Base-by-base conservation (phyloP, 139 green algal species). In the Chlorella vulgaris region DNA sequence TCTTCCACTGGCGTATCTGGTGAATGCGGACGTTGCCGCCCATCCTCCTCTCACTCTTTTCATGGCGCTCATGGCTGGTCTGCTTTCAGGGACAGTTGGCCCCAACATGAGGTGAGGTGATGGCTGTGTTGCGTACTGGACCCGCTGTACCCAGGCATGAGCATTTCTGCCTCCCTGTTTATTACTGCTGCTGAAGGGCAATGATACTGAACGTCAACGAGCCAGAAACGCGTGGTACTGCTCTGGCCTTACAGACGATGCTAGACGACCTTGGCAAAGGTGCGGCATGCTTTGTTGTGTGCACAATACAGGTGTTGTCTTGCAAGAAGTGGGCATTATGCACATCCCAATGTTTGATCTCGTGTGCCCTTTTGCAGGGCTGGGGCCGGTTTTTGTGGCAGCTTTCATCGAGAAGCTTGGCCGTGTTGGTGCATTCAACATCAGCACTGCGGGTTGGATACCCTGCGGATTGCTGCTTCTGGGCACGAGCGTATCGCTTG, bases 181-280 rank as follows among this genome's bases (percentile, higher is more conserved):
- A n/a, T n/a, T n/a, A n/a, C n/a, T n/a, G n/a, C n/a, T n/a, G n/a
- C 39, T 31, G 62, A 81, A 88, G 83, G 40, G 90, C 93, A 22
- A 88, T 95, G 73, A 87, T 97, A 71, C 76, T 96, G 36, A 95
- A 96, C 63, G 90, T 95, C 19, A 96, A 96, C 85, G 88, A 94
- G 76, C 94, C 94, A 3, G 92, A 96, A 81, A 90, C 84, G 15
- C 84, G 94, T 0, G 94, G 94, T 10, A 83, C 96, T 18, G 90
- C 93, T 18, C 85, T 96, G 28, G 94, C 93, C 22, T 66, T 91
- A 58, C 91, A 96, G 82, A 90, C 89, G 6, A 90, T 92, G 58
- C 89, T 92, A 38, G 94, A 97, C 73, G 94, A 97, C 80, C 67
- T 97, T 15, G 94, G 94, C 35, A 93, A 92, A 75, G 88, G 68